A percentile compares a stretch with the other conserved stretches of the same genome.
Evolutionary conservation across 2,329 filamentous ascomycete species (phyloP).

Genomic region (Phaeosphaeriaceae sp.): DNA sequence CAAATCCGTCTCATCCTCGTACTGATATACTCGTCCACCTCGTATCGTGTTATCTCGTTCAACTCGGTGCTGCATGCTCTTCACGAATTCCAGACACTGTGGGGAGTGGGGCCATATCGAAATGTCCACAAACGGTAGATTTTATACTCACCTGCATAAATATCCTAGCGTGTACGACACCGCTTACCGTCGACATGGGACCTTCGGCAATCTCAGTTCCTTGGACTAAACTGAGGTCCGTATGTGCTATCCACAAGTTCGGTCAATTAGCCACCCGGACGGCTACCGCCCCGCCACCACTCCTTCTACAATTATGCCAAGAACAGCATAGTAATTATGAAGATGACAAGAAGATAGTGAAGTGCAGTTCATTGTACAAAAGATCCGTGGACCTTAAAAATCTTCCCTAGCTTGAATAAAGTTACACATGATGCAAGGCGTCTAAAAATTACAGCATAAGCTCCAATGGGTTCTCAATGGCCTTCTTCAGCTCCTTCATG

Average conservation of each 20-base stretch:
- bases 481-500: conserved; percentile 96
- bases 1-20: too few species aligned
- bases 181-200: not conserved
- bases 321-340: not conserved
- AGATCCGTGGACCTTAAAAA: conserved; percentile 13
- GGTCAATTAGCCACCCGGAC: too few species aligned
- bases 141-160: conserved; percentile 8
- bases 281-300: too few species aligned
- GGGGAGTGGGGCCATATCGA: not conserved
- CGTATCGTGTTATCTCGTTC: too few species aligned
- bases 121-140: not conserved
- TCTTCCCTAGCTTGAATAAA: conserved; percentile 18
- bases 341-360: conserved; percentile 11
- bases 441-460: conserved; percentile 72
- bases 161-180: not conserved
- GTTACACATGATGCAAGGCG: conserved; percentile 25
- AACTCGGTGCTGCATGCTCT: too few species aligned
- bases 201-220: too few species aligned
- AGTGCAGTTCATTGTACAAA: conserved; percentile 43
- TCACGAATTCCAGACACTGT: not conserved
- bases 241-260: too few species aligned
- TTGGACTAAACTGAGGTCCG: too few species aligned
- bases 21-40: too few species aligned
- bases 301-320: not conserved
- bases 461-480: conserved; percentile 95